Evolutionary conservation across 2,329 filamentous ascomycete species (phyloP).

Genomic region (Fusarium virguliforme): DNA sequence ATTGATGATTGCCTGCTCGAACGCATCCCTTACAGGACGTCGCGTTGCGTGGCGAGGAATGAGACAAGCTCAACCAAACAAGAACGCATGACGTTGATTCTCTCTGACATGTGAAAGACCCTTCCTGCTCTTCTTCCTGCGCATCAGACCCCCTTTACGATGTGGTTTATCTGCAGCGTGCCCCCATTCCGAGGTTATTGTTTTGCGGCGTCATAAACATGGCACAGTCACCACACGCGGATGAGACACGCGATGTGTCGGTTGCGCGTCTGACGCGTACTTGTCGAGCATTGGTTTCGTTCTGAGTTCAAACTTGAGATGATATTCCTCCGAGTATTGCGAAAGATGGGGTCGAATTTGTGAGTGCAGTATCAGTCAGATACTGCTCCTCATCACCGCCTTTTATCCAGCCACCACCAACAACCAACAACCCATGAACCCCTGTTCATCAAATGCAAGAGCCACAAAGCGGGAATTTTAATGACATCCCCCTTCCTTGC

Average conservation of each 20-base stretch:
- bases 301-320: constrained; percentile 17
- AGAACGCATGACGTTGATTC: constrained; percentile 19
- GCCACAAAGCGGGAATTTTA: constrained; percentile 19
- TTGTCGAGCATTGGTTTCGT: constrained; percentile 17
- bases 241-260: constrained; percentile 24
- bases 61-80: constrained; percentile 42
- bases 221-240: constrained; percentile 18
- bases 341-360: neutral
- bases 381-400: constrained; percentile 34
- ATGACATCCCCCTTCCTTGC: constrained; percentile 26
- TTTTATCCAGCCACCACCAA: constrained; percentile 23
- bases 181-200: constrained; percentile 15
- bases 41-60: constrained; percentile 37
- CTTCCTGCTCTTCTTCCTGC: constrained; percentile 5
- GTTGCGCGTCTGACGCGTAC: constrained; percentile 37
- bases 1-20: constrained; percentile 25
- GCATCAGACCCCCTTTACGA: constrained; percentile 16
- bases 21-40: constrained; percentile 36
- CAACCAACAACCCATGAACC: constrained; percentile 29
- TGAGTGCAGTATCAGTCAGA: neutral
- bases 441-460: constrained; percentile 34
- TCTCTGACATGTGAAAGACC: constrained; percentile 41
- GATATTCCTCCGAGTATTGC: neutral
- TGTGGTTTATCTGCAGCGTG: constrained; percentile 11
- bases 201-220: constrained; percentile 14